phyloP scores from a whole-genome alignment of 2,329 filamentous ascomycete species.

The Hypoxylon sp. region DNA sequence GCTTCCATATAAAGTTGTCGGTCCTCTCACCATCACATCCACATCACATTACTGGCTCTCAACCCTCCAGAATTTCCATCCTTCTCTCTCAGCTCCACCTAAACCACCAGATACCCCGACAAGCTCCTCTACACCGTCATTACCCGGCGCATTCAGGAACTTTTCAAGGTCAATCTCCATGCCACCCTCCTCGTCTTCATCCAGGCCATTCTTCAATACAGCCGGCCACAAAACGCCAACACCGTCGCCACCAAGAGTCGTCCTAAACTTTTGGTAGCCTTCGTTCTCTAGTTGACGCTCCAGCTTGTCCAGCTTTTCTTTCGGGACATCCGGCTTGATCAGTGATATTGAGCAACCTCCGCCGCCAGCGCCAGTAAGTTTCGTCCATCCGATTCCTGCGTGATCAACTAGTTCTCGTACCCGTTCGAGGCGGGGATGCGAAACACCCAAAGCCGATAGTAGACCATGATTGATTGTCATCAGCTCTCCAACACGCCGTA shows the following conservation, averaged over 20 bases:
- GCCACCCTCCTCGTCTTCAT: slow-evolving; percentile 82
- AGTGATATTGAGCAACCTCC: slow-evolving; percentile 96
- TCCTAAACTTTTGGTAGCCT: slow-evolving; percentile 88
- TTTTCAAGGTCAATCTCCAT: slow-evolving; percentile 93
- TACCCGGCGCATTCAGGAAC: slow-evolving; percentile 85
- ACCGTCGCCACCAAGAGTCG: slow-evolving; percentile 91
- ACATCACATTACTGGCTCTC: slow-evolving; percentile 59
- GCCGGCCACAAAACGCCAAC: slow-evolving; percentile 96
- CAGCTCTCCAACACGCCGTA: slow-evolving; percentile 86
- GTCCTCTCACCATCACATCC: slow-evolving; percentile 10
- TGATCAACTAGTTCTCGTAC: slow-evolving; percentile 93
- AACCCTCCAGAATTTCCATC: slow-evolving; percentile 89
- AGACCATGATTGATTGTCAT: slow-evolving; percentile 96
- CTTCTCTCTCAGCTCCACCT: slow-evolving; percentile 75
- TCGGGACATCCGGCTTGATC: slow-evolving; percentile 76
- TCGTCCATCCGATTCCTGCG: slow-evolving; percentile 94
- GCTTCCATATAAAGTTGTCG: background rate
- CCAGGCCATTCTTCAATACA: slow-evolving; percentile 86
- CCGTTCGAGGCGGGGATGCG: slow-evolving; percentile 91
- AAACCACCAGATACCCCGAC: slow-evolving; percentile 81
- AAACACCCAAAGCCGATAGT: slow-evolving; percentile 91
- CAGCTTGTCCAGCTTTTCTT: slow-evolving; percentile 72
- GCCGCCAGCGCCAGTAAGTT: slow-evolving; percentile 94
- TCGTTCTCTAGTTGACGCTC: slow-evolving; percentile 76
- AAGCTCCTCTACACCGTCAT: slow-evolving; percentile 86